Evolutionary conservation across 768 basidiomycete species (phyloP), one percentile per base, ranked within the genome.

Genomic region (Leccinum rimulosum): DNA sequence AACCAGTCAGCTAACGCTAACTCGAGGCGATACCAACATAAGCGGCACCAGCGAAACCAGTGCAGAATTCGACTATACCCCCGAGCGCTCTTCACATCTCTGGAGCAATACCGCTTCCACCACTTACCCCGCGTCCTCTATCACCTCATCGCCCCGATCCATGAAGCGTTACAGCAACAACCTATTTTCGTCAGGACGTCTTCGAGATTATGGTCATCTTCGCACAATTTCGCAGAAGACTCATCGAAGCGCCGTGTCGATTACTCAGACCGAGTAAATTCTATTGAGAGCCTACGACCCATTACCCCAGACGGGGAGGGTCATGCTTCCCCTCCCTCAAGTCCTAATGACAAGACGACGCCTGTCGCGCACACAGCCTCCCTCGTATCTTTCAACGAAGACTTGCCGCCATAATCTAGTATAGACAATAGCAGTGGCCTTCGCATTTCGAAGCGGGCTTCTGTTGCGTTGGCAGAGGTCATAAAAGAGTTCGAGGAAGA

Each of bases 81-180:
- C 67, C 36, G 72, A 73, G 52, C 71, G 74, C 33, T 68, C 68
- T 54, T 75, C 70, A 68, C 78, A 55, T 61, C 66, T 66, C 36
- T 72, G 73, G 56, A 60, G 82, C 73, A 61, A 77, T 63, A 60
- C 73, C 63, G 63, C 72, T 64, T 75, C 80, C 57, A 65, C 70
- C 57, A 62, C 66, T 12, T 68, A 66, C 74, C 67, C 76, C 64
- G 50, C 77, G 19, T 82, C 84, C 25, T 80, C 72, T 5, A 22
- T 68, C 62, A 70, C 70, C 27, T 74, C 72, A 47, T 74, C 86
- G 27, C 66, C 70, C 27, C 79, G 82, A 35, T 82, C 83, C 43
- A 75, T 77, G 57, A 88, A 89, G 74, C 83, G 91, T 50, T 89
- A 89, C 72, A 92, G 90, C 77, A 93, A 93, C 71, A 93, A 93